These are phyloP conservation scores for Darksidea phi DNA, from an alignment of 495 filamentous ascomycete genomes.

Conservation along the genomic window DNA sequence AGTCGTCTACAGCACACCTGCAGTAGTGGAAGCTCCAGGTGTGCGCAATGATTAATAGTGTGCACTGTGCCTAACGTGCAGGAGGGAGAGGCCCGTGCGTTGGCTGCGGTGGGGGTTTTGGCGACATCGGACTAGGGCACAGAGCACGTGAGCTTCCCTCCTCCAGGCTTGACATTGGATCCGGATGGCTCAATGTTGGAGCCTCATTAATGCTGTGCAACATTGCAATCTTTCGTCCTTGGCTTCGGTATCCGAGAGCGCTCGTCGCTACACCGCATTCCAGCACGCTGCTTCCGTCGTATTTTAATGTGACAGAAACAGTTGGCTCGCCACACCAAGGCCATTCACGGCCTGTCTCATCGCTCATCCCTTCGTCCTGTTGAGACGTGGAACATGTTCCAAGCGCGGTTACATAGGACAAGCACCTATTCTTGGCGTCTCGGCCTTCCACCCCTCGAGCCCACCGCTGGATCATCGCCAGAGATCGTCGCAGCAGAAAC, in stretches of 20 bases:
- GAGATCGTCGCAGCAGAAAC: neutral
- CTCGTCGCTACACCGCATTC: neutral
- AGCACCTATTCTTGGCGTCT: slow-evolving; percentile 14
- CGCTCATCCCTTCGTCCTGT: neutral
- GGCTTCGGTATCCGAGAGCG: neutral
- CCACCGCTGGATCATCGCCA: neutral
- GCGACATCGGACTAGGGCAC: slow-evolving; percentile 15
- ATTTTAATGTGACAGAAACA: neutral
- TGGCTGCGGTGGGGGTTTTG: neutral
- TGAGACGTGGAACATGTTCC: neutral
- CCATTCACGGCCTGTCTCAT: slow-evolving; percentile 2
- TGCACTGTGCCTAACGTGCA: neutral
- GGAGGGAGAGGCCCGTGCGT: neutral
- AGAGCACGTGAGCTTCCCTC: slow-evolving; percentile 16
- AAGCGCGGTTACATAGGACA: slow-evolving; percentile 7
- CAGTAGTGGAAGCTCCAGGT: slow-evolving; percentile 18
- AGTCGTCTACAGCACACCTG: slow-evolving; percentile 28
- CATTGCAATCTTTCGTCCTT: slow-evolving; percentile 6
- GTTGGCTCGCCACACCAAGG: slow-evolving; percentile 13
- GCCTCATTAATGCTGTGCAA: slow-evolving; percentile 21
- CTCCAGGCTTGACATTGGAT: neutral
- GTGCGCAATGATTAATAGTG: neutral
- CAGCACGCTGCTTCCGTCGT: neutral
- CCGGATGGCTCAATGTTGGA: slow-evolving; percentile 6
- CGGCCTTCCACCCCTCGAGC: slow-evolving; percentile 7